Evolutionary conservation across 352 stramenopile species (phyloP).

Genomic region (Blastocystis sp.): DNA sequence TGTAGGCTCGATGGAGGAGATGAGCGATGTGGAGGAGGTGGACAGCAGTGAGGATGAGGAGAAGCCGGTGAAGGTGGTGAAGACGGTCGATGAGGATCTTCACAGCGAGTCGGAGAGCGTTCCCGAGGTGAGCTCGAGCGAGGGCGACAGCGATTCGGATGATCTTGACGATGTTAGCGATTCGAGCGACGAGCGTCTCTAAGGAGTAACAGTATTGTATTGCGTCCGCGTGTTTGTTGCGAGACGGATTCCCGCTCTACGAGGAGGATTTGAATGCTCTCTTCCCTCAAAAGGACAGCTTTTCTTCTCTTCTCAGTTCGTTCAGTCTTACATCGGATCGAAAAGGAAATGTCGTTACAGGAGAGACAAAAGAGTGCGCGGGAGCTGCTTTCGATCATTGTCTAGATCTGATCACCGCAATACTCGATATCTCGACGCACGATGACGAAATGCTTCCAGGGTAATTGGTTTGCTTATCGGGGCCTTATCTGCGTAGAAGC

Average conservation of each 20-base stretch:
- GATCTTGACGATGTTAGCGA: slow-evolving; percentile 55
- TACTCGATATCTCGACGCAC: slow-evolving; percentile 62
- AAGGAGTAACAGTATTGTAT: not conserved
- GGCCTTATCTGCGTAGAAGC: not conserved
- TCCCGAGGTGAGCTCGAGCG: slow-evolving; percentile 35
- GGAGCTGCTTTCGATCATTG: not conserved
- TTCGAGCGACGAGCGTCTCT: slow-evolving; percentile 8
- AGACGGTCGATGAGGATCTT: slow-evolving; percentile 3
- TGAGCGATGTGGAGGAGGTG: slow-evolving; percentile 29
- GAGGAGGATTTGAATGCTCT: too few relatives aligned
- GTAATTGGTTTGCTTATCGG: not conserved
- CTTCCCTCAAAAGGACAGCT: too few relatives aligned
- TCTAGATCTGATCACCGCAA: slow-evolving; percentile 49
- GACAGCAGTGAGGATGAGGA: slow-evolving; percentile 5
- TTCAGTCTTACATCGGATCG: too few relatives aligned
- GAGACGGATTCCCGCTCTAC: too few relatives aligned
- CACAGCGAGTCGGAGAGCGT: slow-evolving; percentile 34
- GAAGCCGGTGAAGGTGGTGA: not conserved
- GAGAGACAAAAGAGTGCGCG: slow-evolving; percentile 55
- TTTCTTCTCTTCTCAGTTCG: too few relatives aligned
- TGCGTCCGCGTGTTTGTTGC: not conserved
- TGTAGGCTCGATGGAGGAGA: slow-evolving; percentile 13
- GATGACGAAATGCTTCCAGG: slow-evolving; percentile 54
- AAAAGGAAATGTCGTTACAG: slow-evolving; percentile 67
- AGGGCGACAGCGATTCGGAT: not conserved